Base-by-base conservation (phyloP, 2,329 filamentous ascomycete genomes). In the Cladosporium sp. region DNA sequence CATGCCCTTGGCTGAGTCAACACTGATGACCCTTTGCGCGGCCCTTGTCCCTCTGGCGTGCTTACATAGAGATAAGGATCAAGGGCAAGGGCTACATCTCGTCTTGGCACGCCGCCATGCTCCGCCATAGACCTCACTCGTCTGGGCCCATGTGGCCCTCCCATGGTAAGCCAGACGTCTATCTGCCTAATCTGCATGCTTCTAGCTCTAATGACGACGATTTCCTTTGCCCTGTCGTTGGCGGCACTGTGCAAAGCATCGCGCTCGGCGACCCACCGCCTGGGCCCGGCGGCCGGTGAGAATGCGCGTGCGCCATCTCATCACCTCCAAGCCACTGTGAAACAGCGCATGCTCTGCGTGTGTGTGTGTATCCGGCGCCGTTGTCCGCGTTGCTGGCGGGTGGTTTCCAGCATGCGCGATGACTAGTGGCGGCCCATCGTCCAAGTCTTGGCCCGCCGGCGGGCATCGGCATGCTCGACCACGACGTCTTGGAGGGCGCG, bases 251-350 rank as follows among this genome's bases (percentile, higher is more conserved):
- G 39, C 17, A 24, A 25, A 28, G 32, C 37, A 42, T 25, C 28
- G n/a, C 22, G 32, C 52, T 55, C 40, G 52, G 52, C 52, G 52
- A 55, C 52, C 52, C 52, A 55, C 52, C n/a, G 40, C 19, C 36
- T 35, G n/a, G 5, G 17, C 28, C 24, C 28, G 24, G 6, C 17
- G 32, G 40, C 32, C 48, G 28, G 8, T 25, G 32, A 13, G 48
- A 3, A 35, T 20, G 52, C 40, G 40, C 34, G 40, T 54, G 50
- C 50, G 20, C 22, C 34, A 32, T 35, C 34, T 40, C 50, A 40
- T 40, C 50, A 45, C 28, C 28, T 19, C 51, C 25, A 39, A 54
- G 51, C 51, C 52, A 55, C 20, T 47, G 52, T 55, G 52, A 55
- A 55, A 55, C 52, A 45, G 25, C n/a, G 8, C 17, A 44, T 22